Percentiles rank a stretch among this genome's conserved stretches.
Conservation (phyloP, 164 flowering plant species). For the Tinospora cordifolia region DNA sequence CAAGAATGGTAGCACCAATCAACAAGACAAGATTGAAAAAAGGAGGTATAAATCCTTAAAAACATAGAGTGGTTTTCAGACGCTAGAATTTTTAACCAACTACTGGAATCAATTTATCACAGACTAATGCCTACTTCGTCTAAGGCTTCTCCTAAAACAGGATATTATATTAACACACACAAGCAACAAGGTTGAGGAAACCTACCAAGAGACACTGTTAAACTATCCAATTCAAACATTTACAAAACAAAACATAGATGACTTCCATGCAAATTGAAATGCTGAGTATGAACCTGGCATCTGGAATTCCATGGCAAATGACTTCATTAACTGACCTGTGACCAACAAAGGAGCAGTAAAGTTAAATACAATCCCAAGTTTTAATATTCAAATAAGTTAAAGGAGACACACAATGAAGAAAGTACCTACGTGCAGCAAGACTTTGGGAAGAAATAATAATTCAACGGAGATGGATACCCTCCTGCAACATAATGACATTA, state of each 20-base stretch:
- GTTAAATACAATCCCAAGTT: not conserved
- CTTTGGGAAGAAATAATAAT: slow-evolving; percentile 93
- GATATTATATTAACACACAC: not conserved
- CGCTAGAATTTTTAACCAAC: not conserved
- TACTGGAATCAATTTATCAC: not conserved
- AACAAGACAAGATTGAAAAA: not conserved
- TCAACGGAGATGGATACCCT: slow-evolving; percentile 94
- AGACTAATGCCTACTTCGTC: not conserved
- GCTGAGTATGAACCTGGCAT: slow-evolving; percentile 58
- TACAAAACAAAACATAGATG: not conserved
- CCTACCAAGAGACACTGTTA: not conserved
- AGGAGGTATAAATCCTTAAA: not conserved
- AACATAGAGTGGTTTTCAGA: not conserved
- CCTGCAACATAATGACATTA: slow-evolving; percentile 38
- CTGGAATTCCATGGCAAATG: slow-evolving; percentile 98
- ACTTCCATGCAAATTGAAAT: not conserved
- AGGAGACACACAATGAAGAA: slow-evolving; percentile 16
- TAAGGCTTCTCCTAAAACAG: not conserved
- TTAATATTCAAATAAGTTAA: not conserved
- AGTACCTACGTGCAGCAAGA: slow-evolving; percentile 99
- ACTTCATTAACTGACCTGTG: slow-evolving; percentile 95
- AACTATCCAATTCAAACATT: not conserved
- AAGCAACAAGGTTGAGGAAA: not conserved
- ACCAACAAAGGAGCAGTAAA: slow-evolving; percentile 9
- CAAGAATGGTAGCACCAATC: not conserved